Conservation (phyloP, 2,329 filamentous ascomycete species). For the Aureobasidium sp. region DNA sequence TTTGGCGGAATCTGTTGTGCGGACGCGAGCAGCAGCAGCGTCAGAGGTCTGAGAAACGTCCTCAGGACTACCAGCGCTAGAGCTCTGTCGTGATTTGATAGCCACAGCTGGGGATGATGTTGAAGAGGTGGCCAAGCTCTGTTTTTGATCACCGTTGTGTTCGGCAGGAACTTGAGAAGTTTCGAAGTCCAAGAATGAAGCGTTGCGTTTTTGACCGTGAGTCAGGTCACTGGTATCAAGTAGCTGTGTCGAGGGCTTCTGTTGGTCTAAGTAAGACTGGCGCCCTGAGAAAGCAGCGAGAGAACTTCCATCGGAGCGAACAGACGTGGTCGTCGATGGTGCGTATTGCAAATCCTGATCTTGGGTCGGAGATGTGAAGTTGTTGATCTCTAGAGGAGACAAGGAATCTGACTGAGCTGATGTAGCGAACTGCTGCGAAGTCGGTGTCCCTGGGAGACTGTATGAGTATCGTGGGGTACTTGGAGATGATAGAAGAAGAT, state of each 20-base stretch:
- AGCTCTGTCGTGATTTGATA: constrained; percentile 9
- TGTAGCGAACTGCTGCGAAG: constrained; percentile 6
- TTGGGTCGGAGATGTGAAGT: constrained; percentile 6
- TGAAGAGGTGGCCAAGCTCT: background rate
- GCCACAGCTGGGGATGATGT: background rate
- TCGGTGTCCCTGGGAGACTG: constrained; percentile 14
- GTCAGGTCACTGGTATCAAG: background rate
- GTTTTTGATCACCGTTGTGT: background rate
- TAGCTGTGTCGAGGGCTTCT: background rate
- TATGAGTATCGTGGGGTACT: constrained; percentile 14
- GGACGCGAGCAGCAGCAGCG: background rate
- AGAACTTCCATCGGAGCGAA: background rate
- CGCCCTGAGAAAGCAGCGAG: background rate
- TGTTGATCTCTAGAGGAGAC: constrained; percentile 7
- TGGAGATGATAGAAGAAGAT: background rate
- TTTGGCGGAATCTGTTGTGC: constrained; percentile 14
- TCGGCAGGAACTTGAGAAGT: background rate
- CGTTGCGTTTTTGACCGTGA: constrained; percentile 6
- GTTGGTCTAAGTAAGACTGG: background rate
- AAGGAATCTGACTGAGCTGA: constrained; percentile 11
- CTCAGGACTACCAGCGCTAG: constrained; percentile 3
- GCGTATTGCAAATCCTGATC: constrained; percentile 3
- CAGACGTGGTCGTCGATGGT: background rate
- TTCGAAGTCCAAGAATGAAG: constrained; percentile 1
- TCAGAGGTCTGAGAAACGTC: background rate